Evolutionary conservation across 495 filamentous ascomycete species (phyloP).

Genomic region (Aspergillus steynii): DNA sequence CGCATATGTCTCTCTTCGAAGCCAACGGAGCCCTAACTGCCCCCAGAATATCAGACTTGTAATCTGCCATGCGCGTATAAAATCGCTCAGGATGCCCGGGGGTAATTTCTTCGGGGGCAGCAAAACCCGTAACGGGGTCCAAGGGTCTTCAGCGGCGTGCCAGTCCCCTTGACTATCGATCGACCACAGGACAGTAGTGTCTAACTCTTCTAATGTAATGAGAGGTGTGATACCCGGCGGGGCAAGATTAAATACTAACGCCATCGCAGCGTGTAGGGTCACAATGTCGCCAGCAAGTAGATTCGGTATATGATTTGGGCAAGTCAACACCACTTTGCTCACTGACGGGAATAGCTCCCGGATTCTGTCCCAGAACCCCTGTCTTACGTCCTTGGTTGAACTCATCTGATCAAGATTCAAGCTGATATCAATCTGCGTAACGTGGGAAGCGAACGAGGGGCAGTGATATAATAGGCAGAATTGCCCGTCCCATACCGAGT

Average conservation of each 20-base stretch:
- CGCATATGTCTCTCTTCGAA: neutral
- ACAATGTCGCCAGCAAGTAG: no score
- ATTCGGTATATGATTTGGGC: no score
- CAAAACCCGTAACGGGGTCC: neutral
- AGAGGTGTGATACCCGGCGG: no score
- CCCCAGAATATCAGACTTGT: neutral
- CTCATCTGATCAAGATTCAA: no score
- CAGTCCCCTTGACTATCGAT: neutral
- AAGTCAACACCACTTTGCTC: no score
- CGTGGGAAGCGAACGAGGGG: neutral
- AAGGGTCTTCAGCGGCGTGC: neutral
- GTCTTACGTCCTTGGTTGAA: no score
- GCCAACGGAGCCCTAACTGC: neutral
- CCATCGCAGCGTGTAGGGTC: no score
- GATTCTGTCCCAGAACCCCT: no score
- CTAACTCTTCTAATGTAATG: no score
- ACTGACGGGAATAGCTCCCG: neutral
- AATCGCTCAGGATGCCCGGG: neutral
- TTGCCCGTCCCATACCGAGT: neutral
- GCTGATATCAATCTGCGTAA: neutral
- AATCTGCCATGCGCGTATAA: neutral
- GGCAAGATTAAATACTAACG: no score
- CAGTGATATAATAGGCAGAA: neutral
- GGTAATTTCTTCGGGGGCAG: neutral
- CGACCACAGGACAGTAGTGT: no score